Evolutionary conservation across 2,329 filamentous ascomycete genomes (phyloP).

Genomic region (Verticillium zaregamsianum): DNA sequence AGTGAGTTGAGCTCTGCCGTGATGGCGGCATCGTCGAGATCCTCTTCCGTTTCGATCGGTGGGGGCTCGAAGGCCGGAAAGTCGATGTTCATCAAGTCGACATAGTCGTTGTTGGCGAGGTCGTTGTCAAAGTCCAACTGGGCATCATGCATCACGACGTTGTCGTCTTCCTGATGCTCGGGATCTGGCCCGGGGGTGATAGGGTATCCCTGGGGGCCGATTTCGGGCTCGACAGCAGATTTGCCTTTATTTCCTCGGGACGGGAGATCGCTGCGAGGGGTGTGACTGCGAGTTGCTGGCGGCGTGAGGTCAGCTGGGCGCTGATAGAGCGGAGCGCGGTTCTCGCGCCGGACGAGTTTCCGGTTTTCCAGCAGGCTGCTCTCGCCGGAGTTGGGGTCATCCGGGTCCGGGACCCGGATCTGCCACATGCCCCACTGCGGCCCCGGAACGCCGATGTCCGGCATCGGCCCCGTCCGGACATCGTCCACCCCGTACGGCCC

Average conservation of each 20-base stretch:
- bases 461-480: background rate
- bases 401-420: background rate
- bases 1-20: background rate
- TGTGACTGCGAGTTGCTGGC: no score
- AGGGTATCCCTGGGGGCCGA: background rate
- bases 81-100: background rate
- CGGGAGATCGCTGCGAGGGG: no score
- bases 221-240: background rate
- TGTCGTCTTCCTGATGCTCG: background rate
- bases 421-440: conserved; percentile 4
- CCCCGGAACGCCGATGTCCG: conserved; percentile 4
- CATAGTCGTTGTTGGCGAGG: background rate
- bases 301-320: background rate
- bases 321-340: background rate
- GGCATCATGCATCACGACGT: background rate
- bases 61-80: background rate
- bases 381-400: background rate
- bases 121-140: background rate
- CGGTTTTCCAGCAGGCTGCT: background rate
- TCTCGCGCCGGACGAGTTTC: background rate
- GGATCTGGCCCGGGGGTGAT: background rate
- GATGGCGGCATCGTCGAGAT: conserved; percentile 1
- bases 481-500: conserved; percentile 22
- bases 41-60: background rate
- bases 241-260: background rate